phyloP scores from a whole-genome alignment of 306 rosid species.

The Begonia peltatifolia region DNA sequence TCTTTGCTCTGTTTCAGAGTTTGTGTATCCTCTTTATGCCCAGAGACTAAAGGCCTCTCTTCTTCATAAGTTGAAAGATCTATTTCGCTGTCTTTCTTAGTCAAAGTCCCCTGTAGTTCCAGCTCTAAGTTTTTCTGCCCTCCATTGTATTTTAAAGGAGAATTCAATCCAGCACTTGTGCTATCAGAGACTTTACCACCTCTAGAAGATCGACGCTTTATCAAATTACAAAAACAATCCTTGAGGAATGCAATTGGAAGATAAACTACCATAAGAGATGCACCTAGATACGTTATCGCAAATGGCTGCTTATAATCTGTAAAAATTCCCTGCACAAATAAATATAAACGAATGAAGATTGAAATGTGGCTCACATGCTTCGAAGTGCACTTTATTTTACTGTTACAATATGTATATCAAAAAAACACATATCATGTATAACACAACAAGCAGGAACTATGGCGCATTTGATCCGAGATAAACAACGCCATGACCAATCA shows the following conservation, averaged over 20 bases:
- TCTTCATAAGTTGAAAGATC: constrained; percentile 41
- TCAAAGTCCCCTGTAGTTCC: constrained; percentile 31
- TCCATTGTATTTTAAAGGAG: constrained; percentile 35
- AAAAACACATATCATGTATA: no score
- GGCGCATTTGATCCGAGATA: no score
- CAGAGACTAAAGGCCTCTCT: constrained; percentile 50
- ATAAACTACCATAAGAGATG: constrained; percentile 96
- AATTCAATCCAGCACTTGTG: constrained; percentile 11
- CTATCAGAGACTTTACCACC: constrained; percentile 40
- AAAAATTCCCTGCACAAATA: constrained; percentile 48
- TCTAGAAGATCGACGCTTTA: constrained; percentile 48
- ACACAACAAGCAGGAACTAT: no score
- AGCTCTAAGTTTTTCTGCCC: constrained; percentile 35
- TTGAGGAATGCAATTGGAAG: constrained; percentile 83
- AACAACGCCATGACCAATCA: no score
- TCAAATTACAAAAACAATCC: constrained; percentile 64
- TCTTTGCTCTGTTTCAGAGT: constrained; percentile 29
- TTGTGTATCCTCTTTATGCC: constrained; percentile 35
- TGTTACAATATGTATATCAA: no score
- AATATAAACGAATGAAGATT: no score
- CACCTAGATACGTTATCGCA: constrained; percentile 96
- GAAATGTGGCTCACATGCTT: no score
- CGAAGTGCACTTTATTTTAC: no score
- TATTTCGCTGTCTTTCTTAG: constrained; percentile 53
- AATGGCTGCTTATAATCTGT: constrained; percentile 87